Percentiles rank a stretch among this genome's conserved stretches.
Conservation (phyloP, 1,139 yeast species). For the Protomyces inouyei region DNA sequence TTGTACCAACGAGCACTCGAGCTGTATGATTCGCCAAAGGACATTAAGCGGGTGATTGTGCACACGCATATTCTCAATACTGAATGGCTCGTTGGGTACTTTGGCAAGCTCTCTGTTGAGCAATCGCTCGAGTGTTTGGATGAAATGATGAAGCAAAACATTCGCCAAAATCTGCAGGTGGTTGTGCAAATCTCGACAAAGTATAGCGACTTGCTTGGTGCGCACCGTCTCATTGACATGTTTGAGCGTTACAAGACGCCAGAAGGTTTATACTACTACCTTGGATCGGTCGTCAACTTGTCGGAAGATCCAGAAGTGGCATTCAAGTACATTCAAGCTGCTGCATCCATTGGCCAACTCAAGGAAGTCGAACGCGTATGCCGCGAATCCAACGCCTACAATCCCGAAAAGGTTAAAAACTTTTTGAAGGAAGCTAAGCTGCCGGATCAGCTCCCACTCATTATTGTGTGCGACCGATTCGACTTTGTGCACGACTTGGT, state of each 20-base stretch:
- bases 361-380: conserved; percentile 95
- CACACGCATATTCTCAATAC: conserved; percentile 81
- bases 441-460: conserved; percentile 93
- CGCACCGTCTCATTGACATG: conserved; percentile 73
- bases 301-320: conserved; percentile 94
- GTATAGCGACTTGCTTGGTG: conserved; percentile 89
- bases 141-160: conserved; percentile 74
- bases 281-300: conserved; percentile 86
- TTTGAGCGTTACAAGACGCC: conserved; percentile 89
- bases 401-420: conserved; percentile 96
- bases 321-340: conserved; percentile 90
- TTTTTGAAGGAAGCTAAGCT: conserved; percentile 89
- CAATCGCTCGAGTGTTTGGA: conserved; percentile 84
- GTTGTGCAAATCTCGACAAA: conserved; percentile 96
- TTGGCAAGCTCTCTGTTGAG: conserved; percentile 91
- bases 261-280: conserved; percentile 91
- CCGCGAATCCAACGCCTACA: conserved; percentile 87
- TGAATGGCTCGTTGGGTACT: conserved; percentile 90
- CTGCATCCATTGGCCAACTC: conserved; percentile 82
- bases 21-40: conserved; percentile 89
- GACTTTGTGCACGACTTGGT: conserved; percentile 89
- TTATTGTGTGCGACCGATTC: conserved; percentile 91
- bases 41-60: conserved; percentile 88
- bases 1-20: conserved; percentile 84
- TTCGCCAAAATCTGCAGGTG: conserved; percentile 84